phyloP scores from a whole-genome alignment of 192 early-diverging fungal genomes.

The Coemansia sp. region DNA sequence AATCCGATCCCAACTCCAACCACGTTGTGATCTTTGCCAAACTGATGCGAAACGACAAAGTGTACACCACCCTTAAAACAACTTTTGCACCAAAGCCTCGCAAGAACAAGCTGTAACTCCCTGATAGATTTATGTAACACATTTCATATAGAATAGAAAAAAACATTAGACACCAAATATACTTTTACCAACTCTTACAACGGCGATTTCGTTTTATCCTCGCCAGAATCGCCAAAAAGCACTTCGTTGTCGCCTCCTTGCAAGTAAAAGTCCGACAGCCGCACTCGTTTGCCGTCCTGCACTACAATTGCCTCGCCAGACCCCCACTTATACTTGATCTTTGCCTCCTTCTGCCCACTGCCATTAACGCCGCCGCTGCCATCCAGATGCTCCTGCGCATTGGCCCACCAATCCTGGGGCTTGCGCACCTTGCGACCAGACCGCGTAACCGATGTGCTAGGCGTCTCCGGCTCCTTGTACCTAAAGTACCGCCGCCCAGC shows the following conservation, averaged over 20 bases:
- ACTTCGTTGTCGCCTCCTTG: constrained; percentile 10
- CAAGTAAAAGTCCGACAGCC: constrained; percentile 27
- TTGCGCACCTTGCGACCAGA: constrained; percentile 39
- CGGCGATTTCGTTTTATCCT: background rate
- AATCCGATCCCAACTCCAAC: background rate
- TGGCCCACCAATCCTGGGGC: constrained; percentile 50
- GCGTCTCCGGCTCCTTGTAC: constrained; percentile 19
- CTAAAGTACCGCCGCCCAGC: constrained; percentile 10
- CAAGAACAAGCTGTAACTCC: constrained; percentile 20
- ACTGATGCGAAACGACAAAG: background rate
- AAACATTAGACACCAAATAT: background rate
- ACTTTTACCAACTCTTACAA: no score
- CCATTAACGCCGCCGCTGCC: background rate
- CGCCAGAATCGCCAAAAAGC: background rate
- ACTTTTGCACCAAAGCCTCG: constrained; percentile 12
- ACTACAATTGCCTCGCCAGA: constrained; percentile 33
- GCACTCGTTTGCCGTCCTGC: constrained; percentile 34
- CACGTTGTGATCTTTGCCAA: constrained; percentile 12
- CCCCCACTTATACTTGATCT: constrained; percentile 45
- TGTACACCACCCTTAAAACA: constrained; percentile 25
- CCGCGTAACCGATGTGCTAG: constrained; percentile 26
- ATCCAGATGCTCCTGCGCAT: constrained; percentile 37
- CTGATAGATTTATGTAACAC: background rate
- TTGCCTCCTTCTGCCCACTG: constrained; percentile 21
- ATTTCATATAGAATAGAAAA: background rate